Base-by-base conservation (phyloP, 2,329 filamentous ascomycete species). In the Lasiodiplodia sp. region DNA sequence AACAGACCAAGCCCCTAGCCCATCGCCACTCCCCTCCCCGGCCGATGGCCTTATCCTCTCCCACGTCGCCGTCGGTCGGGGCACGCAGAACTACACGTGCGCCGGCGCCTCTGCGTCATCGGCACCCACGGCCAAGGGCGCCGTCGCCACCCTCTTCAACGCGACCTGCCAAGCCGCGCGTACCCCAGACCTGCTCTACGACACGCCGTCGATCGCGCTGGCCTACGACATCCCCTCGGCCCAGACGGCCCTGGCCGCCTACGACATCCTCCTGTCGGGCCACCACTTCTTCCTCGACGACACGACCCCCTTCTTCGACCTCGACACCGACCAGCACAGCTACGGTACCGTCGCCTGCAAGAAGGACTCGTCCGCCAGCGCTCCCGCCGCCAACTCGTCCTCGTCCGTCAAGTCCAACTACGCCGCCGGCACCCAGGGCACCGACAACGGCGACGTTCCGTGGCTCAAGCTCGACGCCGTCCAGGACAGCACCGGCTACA, bases 41-140 rank as follows among this genome's bases (percentile, higher is more conserved):
- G 81, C 87, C 0, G 72, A 83, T 7, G 91, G 90, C 68, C 83
- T 92, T 37, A 83, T 77, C 3, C 85, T 96, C 63, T 87, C 88
- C 76, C 92, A 96, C 80, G 91, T 97, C 67, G 92, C 91, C 76
- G 84, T 97, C 71, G 95, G 95, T 75, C 90, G 93, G 55, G 95
- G 95, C 70, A 96, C 92, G 8, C 90, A 97, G 83, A 97, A 97
- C 86, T 98, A 97, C 84, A 96, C 93, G 64, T 97, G 95, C 84
- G 84, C 87, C 69, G 82, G 78, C 3, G 70, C 72, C 68, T 87
- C 91, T 73, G 77, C 87, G 1, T 87, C 86, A 3, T 86, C 88
- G 0, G 82, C 81, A 0, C 94, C 95, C 16, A 84, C 83, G 11
- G 85, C 90, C 21, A 80, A 84, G 62, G 95, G 95, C 71, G 95